Evolutionary conservation across 768 basidiomycete genomes (phyloP).

Genomic region (Lyophyllum decastes): DNA sequence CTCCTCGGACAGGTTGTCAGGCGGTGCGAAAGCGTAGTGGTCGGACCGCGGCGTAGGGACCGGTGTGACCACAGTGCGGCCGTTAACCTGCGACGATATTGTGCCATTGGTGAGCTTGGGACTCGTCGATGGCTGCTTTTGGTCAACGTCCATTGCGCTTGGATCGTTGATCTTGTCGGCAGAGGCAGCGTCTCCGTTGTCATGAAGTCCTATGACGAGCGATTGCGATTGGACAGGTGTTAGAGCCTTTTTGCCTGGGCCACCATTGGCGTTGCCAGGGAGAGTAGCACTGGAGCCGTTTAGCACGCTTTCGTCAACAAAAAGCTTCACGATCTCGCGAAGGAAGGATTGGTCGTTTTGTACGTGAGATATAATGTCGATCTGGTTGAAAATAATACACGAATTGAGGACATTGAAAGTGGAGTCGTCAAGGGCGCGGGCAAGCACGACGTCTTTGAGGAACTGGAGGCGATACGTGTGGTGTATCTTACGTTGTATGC

Average conservation of each 20-base stretch:
- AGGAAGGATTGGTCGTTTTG: slow-evolving; percentile 78
- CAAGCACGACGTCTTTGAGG: slow-evolving; percentile 97
- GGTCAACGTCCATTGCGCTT: slow-evolving; percentile 41
- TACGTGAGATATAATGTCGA: slow-evolving; percentile 93
- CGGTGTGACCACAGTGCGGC: slow-evolving; percentile 21
- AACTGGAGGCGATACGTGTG: slow-evolving; percentile 97
- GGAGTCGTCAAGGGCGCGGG: slow-evolving; percentile 91
- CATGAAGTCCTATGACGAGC: slow-evolving; percentile 41
- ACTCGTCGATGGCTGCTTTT: slow-evolving; percentile 23
- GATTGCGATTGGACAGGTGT: slow-evolving; percentile 26
- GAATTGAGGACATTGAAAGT: slow-evolving; percentile 97
- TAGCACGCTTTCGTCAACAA: slow-evolving; percentile 72
- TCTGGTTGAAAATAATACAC: slow-evolving; percentile 98
- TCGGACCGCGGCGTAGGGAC: slow-evolving; percentile 22
- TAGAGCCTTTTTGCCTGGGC: slow-evolving; percentile 22
- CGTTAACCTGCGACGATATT: slow-evolving; percentile 22
- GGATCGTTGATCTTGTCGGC: slow-evolving; percentile 30
- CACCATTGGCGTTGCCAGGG: slow-evolving; percentile 14
- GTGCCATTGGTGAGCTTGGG: slow-evolving; percentile 32
- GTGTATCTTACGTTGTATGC: slow-evolving; percentile 87
- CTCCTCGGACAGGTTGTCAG: slow-evolving; percentile 53
- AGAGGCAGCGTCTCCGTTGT: slow-evolving; percentile 36
- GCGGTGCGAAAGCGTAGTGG: slow-evolving; percentile 56
- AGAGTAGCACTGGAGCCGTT: slow-evolving; percentile 30
- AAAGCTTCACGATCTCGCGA: slow-evolving; percentile 72